Conservation (phyloP, 1,139 yeast genomes). For the Lizanozyma gosingica region DNA sequence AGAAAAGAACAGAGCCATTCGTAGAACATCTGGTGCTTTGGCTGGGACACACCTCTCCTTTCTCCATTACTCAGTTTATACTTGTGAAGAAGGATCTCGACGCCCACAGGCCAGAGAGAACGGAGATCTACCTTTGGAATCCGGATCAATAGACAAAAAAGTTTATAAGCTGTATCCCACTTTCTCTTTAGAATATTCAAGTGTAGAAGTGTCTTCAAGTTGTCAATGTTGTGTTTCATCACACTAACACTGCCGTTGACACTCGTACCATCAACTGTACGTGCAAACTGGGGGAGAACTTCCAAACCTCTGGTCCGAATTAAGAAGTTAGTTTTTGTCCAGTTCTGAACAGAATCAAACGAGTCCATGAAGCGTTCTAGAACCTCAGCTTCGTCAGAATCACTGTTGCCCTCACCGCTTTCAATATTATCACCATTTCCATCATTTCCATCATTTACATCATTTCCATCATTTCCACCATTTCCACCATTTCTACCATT, state of each 20-base stretch:
- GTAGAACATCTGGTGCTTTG: slow-evolving; percentile 24
- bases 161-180: slow-evolving; percentile 48
- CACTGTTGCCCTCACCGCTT: slow-evolving; percentile 7
- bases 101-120: slow-evolving; percentile 52
- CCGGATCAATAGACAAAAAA: slow-evolving; percentile 42
- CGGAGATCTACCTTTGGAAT: slow-evolving; percentile 42
- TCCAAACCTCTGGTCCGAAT: slow-evolving; percentile 24
- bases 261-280: slow-evolving; percentile 6
- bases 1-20: slow-evolving; percentile 27
- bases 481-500: slow-evolving; percentile 3
- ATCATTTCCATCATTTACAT: slow-evolving; percentile 6
- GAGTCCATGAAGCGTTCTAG: slow-evolving; percentile 9
- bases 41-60: slow-evolving; percentile 1
- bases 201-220: slow-evolving; percentile 20
- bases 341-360: slow-evolving; percentile 15
- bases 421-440: slow-evolving; percentile 7
- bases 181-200: slow-evolving; percentile 32
- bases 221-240: slow-evolving; percentile 19
- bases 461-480: slow-evolving; percentile 3
- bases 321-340: slow-evolving; percentile 17
- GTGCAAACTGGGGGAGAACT: slow-evolving; percentile 14
- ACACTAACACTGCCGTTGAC: slow-evolving; percentile 27
- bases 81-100: slow-evolving; percentile 28
- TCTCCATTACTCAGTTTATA: slow-evolving; percentile 9
- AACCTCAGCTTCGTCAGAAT: slow-evolving; percentile 8